Evolutionary conservation across 352 stramenopile species (phyloP).

Genomic region (Pythium dissimile): DNA sequence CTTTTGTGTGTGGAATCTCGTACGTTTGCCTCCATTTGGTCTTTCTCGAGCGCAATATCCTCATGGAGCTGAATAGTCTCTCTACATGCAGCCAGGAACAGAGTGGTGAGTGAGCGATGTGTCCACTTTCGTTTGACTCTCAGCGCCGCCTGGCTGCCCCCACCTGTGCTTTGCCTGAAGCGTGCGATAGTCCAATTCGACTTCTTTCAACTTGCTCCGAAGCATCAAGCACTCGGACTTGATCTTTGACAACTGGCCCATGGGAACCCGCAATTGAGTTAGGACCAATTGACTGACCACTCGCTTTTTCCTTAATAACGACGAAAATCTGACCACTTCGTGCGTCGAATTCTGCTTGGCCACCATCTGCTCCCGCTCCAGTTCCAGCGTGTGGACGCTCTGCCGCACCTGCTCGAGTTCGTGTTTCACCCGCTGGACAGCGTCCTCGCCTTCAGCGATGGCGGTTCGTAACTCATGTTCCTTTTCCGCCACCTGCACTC

Average conservation of each 20-base stretch:
- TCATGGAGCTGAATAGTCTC: slow-evolving; percentile 59
- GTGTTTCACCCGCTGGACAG: slow-evolving; percentile 40
- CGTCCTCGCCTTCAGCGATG: slow-evolving; percentile 46
- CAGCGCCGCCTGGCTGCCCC: neutral
- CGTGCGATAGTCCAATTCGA: slow-evolving; percentile 69
- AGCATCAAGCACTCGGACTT: slow-evolving; percentile 64
- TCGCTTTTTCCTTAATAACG: neutral
- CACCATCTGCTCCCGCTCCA: slow-evolving; percentile 45
- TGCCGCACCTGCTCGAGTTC: slow-evolving; percentile 48
- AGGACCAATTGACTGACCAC: too few species aligned
- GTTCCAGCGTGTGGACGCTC: slow-evolving; percentile 43
- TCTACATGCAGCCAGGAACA: slow-evolving; percentile 7
- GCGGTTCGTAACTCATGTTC: slow-evolving; percentile 39
- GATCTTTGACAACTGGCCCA: slow-evolving; percentile 40
- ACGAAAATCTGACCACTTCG: slow-evolving; percentile 38
- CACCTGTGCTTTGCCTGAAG: slow-evolving; percentile 75
- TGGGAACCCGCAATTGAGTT: neutral
- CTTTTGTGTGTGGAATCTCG: neutral
- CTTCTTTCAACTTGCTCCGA: slow-evolving; percentile 72
- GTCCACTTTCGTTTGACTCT: neutral
- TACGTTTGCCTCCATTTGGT: slow-evolving; percentile 67
- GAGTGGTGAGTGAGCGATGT: slow-evolving; percentile 30
- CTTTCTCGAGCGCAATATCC: slow-evolving; percentile 61
- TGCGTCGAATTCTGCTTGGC: slow-evolving; percentile 53
- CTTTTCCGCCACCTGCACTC: slow-evolving; percentile 38